Evolutionary conservation across 371 early-diverging fungal genomes (phyloP), one percentile per base, ranked within the genome.

Genomic region (Rhizopus sp.): DNA sequence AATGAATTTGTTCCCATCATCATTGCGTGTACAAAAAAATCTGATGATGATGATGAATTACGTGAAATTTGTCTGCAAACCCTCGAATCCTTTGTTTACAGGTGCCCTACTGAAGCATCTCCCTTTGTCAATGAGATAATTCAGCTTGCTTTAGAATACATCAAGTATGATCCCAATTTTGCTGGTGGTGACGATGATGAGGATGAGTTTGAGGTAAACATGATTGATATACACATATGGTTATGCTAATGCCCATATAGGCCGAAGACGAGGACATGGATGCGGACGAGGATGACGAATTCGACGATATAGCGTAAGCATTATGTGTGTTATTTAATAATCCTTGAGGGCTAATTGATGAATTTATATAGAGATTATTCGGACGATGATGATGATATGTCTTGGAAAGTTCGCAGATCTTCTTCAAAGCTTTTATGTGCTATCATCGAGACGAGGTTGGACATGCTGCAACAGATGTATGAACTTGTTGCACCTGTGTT

Each of bases 351-450:
- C 10, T 33, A 46, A 7, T 45, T 3, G 16, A 38, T 3, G 7
- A 8, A 1, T 48, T 15, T 44, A n/a, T 44, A 0, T 70, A 83
- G 84, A 41, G 88, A 84, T 44, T 92, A 89, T 71, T 89, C 90
- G 1, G 88, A 90, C 45, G 75, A 75, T 31, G 89, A 90, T 48
- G 91, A 90, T 55, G 91, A 90, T 55, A 84, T 85, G 69, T 90
- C 94, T 0, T 96, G 96, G 96, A 94, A 95, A 64, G 93, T 96
- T 10, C 92, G 98, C 39, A 84, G 93, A 7, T 84, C 93, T 4
- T 83, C 93, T 8, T 84, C 92, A 39, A 93, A 92, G 65, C 76
- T 95, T 9, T 74, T 97, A 10, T 70, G 89, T 0, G 87, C 93
- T 6, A 82, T 94, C 31, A 85, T 87, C 52, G 88, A 83, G 29